Evolutionary conservation across 176 grass and related monocot species (phyloP), one percentile per base, ranked within the genome.

Genomic region (Phyllostachys edulis): DNA sequence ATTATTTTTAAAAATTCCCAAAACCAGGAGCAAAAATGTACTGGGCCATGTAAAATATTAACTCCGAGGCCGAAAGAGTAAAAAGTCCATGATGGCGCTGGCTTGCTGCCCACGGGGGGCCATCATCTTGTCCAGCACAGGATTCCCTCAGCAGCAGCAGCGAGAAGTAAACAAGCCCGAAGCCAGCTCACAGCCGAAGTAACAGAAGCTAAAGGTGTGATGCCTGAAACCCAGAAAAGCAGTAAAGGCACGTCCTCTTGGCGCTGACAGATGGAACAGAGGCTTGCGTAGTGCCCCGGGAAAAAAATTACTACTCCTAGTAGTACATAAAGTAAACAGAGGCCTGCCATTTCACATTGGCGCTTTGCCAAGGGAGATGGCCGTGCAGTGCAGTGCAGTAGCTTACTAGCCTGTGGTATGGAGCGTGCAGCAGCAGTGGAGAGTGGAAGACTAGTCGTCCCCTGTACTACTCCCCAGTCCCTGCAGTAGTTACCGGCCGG

Each of bases 101-200:
- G 36, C 26, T n/a, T 5, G 78, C 65, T 66, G 65, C 64, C 2
- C 26, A 71, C 38, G 29, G 65, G 78, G 79, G 88, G 78, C 47
- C 73, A 78, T 86, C 84, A 83, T 78, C 88, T 8, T 44, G 77
- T 41, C 40, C 73, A 6, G 65, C 72, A 60, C 34, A 18, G 79
- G 88, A 83, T 86, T 82, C 73, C 71, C 84, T 36, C 39, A 44
- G 61, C 56, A 44, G 69, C 45, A 63, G 15, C 42, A 42, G 15
- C 42, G 34, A 42, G 78, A 5, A 41, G 62, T 9, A 57, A 55
- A 52, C 6, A 38, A 24, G n/a, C n/a, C 6, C 0, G 32, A 34
- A 34, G 32, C 32, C 50, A 70, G 67, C 38, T 20, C 37, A 32
- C 32, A 69, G 71, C 17, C 55, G 4, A 73, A 37, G 67, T 44